These are phyloP conservation scores for Mucor racemosus DNA, from an alignment of 371 early-diverging fungal species.

Conservation along the genomic window DNA sequence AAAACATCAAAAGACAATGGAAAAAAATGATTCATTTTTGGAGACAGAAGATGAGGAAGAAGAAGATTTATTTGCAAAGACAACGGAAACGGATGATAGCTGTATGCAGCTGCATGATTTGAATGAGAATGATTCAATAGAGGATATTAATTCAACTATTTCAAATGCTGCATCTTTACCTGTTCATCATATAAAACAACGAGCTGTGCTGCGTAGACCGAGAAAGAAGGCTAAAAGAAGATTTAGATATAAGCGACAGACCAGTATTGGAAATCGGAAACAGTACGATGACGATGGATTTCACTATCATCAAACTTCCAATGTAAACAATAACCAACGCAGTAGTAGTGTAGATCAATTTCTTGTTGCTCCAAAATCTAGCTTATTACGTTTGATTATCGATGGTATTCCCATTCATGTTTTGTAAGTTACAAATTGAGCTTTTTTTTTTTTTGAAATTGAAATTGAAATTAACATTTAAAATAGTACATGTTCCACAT, in stretches of 20 bases:
- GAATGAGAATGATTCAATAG: not conserved
- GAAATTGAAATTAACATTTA: not conserved
- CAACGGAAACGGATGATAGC: conserved; percentile 7
- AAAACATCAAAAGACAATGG: conserved; percentile 5
- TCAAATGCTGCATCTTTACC: not conserved
- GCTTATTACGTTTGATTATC: conserved; percentile 60
- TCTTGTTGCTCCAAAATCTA: conserved; percentile 55
- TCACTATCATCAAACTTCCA: conserved; percentile 25
- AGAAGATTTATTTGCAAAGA: not conserved
- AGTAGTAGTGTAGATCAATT: conserved; percentile 34
- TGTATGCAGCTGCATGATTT: not conserved
- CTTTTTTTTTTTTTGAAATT: conserved; percentile 3
- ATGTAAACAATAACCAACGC: not conserved
- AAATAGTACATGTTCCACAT: conserved; percentile 59
- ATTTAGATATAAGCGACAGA: conserved; percentile 7
- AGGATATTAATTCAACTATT: not conserved
- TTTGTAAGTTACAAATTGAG: conserved; percentile 52
- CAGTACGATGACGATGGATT: conserved; percentile 30
- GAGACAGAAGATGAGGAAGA: conserved; percentile 1
- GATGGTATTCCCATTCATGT: conserved; percentile 71
- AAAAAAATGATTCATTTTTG: not conserved
- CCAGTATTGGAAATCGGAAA: not conserved
- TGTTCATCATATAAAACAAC: not conserved
- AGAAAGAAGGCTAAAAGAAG: conserved; percentile 7
- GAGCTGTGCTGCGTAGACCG: not conserved